Base-by-base conservation (phyloP, 2,329 filamentous ascomycete genomes). In the Corynespora cassiicola region DNA sequence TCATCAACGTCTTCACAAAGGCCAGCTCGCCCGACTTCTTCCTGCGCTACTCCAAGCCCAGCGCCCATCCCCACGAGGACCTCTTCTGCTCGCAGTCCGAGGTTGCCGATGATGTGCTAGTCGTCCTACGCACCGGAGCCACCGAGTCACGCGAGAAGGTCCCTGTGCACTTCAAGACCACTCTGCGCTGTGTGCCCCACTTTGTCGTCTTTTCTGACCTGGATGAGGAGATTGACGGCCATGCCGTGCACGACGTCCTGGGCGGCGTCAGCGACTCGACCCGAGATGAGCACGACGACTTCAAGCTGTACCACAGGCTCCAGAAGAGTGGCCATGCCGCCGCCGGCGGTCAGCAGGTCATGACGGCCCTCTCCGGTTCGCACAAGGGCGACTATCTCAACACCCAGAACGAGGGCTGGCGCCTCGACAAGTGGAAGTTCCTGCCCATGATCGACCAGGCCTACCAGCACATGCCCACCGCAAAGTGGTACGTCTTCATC, bases 71-170 rank as follows among this genome's bases (percentile, higher is more conserved):
- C 8, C 43, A 39, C 9, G 36, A 55, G 20, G 33, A 39, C 10
- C 32, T 63, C 33, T 52, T 56, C 21, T 69, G 65, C 41, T 53
- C 65, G 5, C 56, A 58, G 29, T 63, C 65, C 25, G 50, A 59
- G 18, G 50, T 67, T 11, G 60, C 61, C 35, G 73, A 81, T 12
- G 77, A 83, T 54, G 62, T 82, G 9, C 71, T 82, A 17, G 74
- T 84, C 5, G 69, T 82, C n/a, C 68, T 84, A 47, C 78, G 80
- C 45, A 84, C 81, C 2, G 81, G 81, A 26, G 79, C 80, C 11
- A 82, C 79, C 11, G 80, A 84, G 59, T 74, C 78, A 12, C 70
- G 71, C 29, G 73, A 78, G 32, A 82, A 82, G 55, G 68, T 84
- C 8, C 80, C 80, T 3, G 68, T 76, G 10, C 80, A 83, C 59